Conservation (phyloP, 2,329 filamentous ascomycete genomes). For the Penicillium sp. region DNA sequence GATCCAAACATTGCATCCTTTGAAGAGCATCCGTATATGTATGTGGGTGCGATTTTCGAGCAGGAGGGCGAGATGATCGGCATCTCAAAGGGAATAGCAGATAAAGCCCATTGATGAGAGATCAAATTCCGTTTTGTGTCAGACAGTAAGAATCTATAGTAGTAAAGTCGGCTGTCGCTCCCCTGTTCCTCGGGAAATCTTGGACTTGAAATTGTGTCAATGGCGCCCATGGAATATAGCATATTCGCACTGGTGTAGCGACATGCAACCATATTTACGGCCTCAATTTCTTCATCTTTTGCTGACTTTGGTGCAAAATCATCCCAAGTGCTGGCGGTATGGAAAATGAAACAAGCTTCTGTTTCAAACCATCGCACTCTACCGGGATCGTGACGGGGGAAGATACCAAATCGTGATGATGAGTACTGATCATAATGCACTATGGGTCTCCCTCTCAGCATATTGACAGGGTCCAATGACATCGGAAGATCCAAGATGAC, state of each 20-base stretch:
- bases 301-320: conserved; percentile 13
- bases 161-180: neutral
- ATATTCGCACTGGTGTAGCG: conserved; percentile 64
- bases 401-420: conserved; percentile 64
- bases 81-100: neutral
- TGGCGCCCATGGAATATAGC: conserved; percentile 64
- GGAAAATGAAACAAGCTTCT: conserved; percentile 66
- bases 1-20: conserved; percentile 9
- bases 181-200: neutral
- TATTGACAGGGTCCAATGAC: conserved; percentile 59
- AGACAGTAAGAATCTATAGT: neutral
- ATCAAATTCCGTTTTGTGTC: neutral
- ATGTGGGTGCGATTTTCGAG: conserved; percentile 56
- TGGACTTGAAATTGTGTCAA: conserved; percentile 34
- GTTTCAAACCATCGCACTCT: conserved; percentile 66
- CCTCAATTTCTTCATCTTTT: conserved; percentile 21
- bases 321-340: conserved; percentile 71
- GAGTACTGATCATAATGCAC: conserved; percentile 48
- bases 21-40: conserved; percentile 67
- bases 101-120: neutral
- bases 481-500: conserved; percentile 69
- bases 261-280: conserved; percentile 65
- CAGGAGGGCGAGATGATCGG: neutral
- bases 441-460: neutral
- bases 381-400: conserved; percentile 59